phyloP scores from a whole-genome alignment of 2,329 filamentous ascomycete species.

The Penicillium sp. region DNA sequence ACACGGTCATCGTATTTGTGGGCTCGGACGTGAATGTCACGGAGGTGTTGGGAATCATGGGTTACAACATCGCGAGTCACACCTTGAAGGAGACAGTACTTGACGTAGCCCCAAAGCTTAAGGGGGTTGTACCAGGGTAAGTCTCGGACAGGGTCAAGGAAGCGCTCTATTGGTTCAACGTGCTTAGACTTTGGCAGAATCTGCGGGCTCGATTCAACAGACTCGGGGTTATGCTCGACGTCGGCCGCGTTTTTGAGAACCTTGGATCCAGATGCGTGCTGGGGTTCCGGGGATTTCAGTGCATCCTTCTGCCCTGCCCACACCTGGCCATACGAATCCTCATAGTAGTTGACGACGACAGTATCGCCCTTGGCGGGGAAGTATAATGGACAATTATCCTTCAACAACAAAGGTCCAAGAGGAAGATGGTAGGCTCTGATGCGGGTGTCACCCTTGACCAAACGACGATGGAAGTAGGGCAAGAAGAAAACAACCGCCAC shows the following conservation, averaged over 20 bases:
- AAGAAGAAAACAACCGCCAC: conserved; percentile 31
- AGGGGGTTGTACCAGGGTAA: conserved; percentile 20
- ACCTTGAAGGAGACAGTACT: conserved; percentile 50
- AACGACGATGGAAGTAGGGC: conserved; percentile 33
- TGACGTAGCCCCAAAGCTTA: conserved; percentile 43
- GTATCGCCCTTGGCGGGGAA: conserved; percentile 43
- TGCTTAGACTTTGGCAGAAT: too few species aligned
- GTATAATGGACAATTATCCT: conserved; percentile 45
- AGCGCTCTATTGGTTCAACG: conserved; percentile 29
- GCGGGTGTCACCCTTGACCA: conserved; percentile 28
- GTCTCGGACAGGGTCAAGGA: conserved; percentile 25
- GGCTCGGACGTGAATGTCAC: conserved; percentile 45
- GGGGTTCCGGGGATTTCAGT: too few species aligned
- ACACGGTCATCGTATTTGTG: conserved; percentile 51
- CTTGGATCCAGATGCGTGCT: too few species aligned
- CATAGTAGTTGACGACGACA: conserved; percentile 48
- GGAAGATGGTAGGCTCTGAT: conserved; percentile 31
- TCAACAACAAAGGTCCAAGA: conserved; percentile 48
- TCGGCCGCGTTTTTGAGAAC: too few species aligned
- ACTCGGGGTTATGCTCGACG: too few species aligned
- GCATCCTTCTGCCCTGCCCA: conserved; percentile 20
- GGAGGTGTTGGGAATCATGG: conserved; percentile 43
- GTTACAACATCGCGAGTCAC: conserved; percentile 48
- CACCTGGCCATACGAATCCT: conserved; percentile 32
- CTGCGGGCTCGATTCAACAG: too few species aligned